phyloP scores from a whole-genome alignment of 495 filamentous ascomycete species.

The Aspergillus diversus region DNA sequence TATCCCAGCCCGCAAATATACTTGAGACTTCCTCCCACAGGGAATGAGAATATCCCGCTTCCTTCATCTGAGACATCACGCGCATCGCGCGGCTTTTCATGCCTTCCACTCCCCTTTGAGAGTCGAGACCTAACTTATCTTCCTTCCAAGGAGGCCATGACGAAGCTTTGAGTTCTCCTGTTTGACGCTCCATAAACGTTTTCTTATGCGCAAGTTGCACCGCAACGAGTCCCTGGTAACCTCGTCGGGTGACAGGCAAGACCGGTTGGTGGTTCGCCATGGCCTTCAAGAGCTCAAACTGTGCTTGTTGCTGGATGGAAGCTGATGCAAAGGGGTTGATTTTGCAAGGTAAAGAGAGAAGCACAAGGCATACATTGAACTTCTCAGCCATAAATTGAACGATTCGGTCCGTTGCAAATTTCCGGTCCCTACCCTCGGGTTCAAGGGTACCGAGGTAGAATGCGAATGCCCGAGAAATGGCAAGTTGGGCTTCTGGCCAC shows the following conservation, averaged over 20 bases:
- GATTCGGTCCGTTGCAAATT: slow-evolving; percentile 14
- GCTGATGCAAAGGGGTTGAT: slow-evolving; percentile 52
- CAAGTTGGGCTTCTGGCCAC: slow-evolving; percentile 59
- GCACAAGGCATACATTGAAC: slow-evolving; percentile 57
- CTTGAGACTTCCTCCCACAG: slow-evolving; percentile 60
- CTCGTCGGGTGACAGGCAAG: slow-evolving; percentile 59
- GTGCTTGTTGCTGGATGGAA: slow-evolving; percentile 59
- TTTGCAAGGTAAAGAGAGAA: slow-evolving; percentile 57
- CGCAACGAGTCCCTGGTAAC: slow-evolving; percentile 62
- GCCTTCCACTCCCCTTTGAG: slow-evolving; percentile 56
- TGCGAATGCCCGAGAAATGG: slow-evolving; percentile 46
- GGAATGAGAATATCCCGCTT: slow-evolving; percentile 61
- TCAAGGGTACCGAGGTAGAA: slow-evolving; percentile 34
- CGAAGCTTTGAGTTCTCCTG: slow-evolving; percentile 59
- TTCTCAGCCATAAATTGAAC: slow-evolving; percentile 35
- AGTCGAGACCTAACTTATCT: slow-evolving; percentile 61
- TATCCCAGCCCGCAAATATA: slow-evolving; percentile 69
- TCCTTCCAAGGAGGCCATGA: slow-evolving; percentile 78
- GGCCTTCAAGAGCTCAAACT: slow-evolving; percentile 62
- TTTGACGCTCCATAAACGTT: slow-evolving; percentile 59
- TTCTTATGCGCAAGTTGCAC: slow-evolving; percentile 70
- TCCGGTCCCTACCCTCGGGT: slow-evolving; percentile 3
- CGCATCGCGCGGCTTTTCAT: slow-evolving; percentile 60
- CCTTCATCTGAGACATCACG: slow-evolving; percentile 60
- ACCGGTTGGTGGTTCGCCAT: slow-evolving; percentile 63